phyloP scores from a whole-genome alignment of 768 basidiomycete genomes.

The Grammothele lineata region DNA sequence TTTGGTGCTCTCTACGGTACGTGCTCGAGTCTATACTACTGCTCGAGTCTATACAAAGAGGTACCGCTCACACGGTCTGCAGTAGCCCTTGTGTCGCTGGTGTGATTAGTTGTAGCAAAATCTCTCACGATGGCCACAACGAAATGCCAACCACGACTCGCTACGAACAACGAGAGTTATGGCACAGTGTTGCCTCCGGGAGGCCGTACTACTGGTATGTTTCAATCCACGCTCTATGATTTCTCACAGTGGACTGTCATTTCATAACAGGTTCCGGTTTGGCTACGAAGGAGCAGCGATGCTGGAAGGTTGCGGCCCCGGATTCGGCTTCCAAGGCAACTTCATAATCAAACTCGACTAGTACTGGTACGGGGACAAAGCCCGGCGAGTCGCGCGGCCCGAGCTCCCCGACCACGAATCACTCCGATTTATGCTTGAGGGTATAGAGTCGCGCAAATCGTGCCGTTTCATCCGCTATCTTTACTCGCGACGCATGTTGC shows the following conservation, averaged over 20 bases:
- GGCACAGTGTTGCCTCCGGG: not conserved
- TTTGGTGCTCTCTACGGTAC: too few species aligned
- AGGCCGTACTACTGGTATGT: slow-evolving; percentile 17
- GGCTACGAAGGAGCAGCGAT: slow-evolving; percentile 61
- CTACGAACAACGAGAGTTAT: slow-evolving; percentile 24
- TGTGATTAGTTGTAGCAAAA: too few species aligned
- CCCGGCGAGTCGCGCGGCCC: slow-evolving; percentile 54
- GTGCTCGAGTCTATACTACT: too few species aligned
- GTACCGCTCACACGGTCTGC: too few species aligned
- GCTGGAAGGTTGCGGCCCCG: slow-evolving; percentile 48
- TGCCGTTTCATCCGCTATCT: slow-evolving; percentile 61
- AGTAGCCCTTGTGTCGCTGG: too few species aligned
- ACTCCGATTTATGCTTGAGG: slow-evolving; percentile 46
- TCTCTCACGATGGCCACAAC: slow-evolving; percentile 4
- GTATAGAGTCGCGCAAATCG: slow-evolving; percentile 55
- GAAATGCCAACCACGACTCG: slow-evolving; percentile 21
- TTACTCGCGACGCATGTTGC: slow-evolving; percentile 61
- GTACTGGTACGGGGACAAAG: slow-evolving; percentile 66
- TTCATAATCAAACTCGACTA: slow-evolving; percentile 40
- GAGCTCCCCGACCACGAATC: slow-evolving; percentile 20
- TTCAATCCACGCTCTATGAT: not conserved
- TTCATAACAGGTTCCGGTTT: slow-evolving; percentile 40
- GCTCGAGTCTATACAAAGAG: too few species aligned
- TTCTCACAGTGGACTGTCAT: not conserved
- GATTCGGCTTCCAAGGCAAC: slow-evolving; percentile 56